phyloP scores from a whole-genome alignment of 352 stramenopile genomes.

The Pythium angustatum region DNA sequence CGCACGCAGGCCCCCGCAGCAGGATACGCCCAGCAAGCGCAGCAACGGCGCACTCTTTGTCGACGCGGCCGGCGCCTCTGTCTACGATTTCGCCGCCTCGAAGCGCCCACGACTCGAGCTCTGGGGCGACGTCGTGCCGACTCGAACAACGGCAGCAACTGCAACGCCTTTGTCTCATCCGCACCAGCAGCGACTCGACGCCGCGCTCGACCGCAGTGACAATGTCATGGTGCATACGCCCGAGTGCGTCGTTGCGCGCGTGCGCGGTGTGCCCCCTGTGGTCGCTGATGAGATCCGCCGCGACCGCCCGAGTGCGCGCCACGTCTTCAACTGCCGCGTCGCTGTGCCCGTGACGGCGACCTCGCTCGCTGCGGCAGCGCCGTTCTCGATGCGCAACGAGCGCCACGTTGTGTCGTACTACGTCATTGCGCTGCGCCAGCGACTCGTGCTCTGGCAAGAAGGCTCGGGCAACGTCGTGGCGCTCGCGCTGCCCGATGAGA shows the following conservation, averaged over 20 bases:
- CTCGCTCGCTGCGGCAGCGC: neutral
- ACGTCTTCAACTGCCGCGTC: slow-evolving; percentile 29
- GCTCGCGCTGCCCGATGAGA: slow-evolving; percentile 56
- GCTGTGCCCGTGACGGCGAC: slow-evolving; percentile 15
- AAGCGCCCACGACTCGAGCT: slow-evolving; percentile 72
- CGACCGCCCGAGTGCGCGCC: slow-evolving; percentile 32
- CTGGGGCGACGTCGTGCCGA: slow-evolving; percentile 18
- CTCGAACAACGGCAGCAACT: slow-evolving; percentile 14
- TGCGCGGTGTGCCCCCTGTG: slow-evolving; percentile 38
- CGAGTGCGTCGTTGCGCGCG: slow-evolving; percentile 52
- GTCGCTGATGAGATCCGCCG: slow-evolving; percentile 53
- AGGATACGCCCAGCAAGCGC: slow-evolving; percentile 67
- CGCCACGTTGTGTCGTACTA: slow-evolving; percentile 59
- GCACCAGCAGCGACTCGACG: no score
- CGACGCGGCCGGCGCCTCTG: slow-evolving; percentile 10
- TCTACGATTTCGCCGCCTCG: slow-evolving; percentile 21
- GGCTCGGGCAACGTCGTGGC: slow-evolving; percentile 35
- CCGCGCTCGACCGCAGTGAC: slow-evolving; percentile 14
- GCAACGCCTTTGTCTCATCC: no score
- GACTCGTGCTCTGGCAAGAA: slow-evolving; percentile 73
- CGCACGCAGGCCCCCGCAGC: slow-evolving; percentile 61
- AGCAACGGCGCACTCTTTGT: slow-evolving; percentile 41
- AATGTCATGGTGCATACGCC: slow-evolving; percentile 55
- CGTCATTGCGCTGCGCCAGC: slow-evolving; percentile 52
- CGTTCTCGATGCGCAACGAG: slow-evolving; percentile 32